phyloP scores from a whole-genome alignment of 192 early-diverging fungal genomes.

The Geosiphon pyriformis region DNA sequence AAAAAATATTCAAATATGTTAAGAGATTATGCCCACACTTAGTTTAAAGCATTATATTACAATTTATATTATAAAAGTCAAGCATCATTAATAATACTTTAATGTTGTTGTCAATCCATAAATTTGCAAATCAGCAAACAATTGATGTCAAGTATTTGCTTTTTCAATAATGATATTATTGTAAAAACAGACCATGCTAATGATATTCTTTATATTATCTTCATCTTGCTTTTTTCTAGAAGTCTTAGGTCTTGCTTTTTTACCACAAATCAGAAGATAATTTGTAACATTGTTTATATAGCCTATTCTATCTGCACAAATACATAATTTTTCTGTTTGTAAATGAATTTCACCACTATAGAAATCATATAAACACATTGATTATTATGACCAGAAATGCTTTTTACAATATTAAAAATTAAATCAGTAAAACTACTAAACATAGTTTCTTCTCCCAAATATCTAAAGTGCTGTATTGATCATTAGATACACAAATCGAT shows the following conservation, averaged over 20 bases:
- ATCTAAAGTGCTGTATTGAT: constrained; percentile 6
- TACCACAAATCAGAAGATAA: neutral
- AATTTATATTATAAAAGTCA: constrained; percentile 14
- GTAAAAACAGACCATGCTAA: neutral
- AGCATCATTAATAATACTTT: constrained; percentile 4
- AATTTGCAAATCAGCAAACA: neutral
- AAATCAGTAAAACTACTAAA: neutral
- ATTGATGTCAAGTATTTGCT: neutral
- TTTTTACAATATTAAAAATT: neutral
- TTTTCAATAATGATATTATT: neutral
- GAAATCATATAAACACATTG: neutral
- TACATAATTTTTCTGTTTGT: too few relatives aligned
- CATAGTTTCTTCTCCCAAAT: neutral
- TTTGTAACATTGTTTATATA: constrained; percentile 1
- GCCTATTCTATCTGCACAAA: neutral
- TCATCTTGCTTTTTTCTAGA: neutral
- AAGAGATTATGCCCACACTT: neutral
- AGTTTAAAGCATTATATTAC: neutral
- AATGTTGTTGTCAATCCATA: neutral
- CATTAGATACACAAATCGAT: too few relatives aligned
- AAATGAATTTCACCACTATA: neutral
- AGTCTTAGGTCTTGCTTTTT: neutral
- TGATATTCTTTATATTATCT: constrained; percentile 1
- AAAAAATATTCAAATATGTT: neutral
- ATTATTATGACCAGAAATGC: neutral